Percentiles rank a stretch among this genome's conserved stretches.
phyloP scores from a whole-genome alignment of 2,329 filamentous ascomycete species.

The Coniochaeta sp. region DNA sequence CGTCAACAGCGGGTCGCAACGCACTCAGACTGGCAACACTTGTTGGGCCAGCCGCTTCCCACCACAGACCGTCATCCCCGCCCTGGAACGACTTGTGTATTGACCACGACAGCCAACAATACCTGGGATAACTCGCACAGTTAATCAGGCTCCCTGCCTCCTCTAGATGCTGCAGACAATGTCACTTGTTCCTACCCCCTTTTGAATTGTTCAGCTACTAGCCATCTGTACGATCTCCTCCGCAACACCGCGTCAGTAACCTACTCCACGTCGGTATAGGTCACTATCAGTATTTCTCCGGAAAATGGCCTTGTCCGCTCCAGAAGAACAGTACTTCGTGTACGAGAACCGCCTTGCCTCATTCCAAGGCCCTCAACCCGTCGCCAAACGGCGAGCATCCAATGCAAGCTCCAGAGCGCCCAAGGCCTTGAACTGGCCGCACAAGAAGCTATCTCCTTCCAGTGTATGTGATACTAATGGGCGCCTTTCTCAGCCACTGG shows the following conservation, averaged over 20 bases:
- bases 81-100: background rate
- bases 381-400: constrained; percentile 63
- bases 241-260: background rate
- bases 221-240: background rate
- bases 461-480: constrained; percentile 40
- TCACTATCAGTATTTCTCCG: background rate
- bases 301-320: constrained; percentile 9
- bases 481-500: background rate
- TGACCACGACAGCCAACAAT: background rate
- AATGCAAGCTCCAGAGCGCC: constrained; percentile 49
- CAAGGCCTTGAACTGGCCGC: constrained; percentile 68
- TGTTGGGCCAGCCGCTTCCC: background rate
- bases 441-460: constrained; percentile 56
- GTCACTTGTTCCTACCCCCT: background rate
- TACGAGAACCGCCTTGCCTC: constrained; percentile 73
- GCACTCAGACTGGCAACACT: background rate
- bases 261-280: background rate
- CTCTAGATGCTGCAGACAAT: background rate
- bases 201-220: background rate
- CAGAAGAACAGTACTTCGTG: constrained; percentile 22
- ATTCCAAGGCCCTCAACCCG: constrained; percentile 59
- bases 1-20: background rate
- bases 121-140: background rate
- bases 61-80: background rate
- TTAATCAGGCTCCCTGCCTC: background rate